Base-by-base conservation (phyloP, 352 stramenopile genomes). In the Peronosclerospora sorghi region DNA sequence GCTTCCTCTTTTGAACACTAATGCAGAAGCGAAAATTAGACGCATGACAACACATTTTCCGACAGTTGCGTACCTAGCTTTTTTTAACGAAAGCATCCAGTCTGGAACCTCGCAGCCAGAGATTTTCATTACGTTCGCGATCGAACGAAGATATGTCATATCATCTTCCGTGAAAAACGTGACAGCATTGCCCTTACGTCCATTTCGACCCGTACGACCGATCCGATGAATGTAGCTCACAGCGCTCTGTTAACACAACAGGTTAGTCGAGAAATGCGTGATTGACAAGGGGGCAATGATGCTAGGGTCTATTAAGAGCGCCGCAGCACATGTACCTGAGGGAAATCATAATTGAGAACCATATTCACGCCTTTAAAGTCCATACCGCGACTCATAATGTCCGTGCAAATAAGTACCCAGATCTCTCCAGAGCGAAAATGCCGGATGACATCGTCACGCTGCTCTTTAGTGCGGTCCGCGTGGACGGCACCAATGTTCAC, bases 331-430 rank as follows among this genome's bases (percentile, higher is more conserved):
- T n/a, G 26, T 58, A 78, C 68, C 64, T 92, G 86, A 7, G 96
- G 96, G 51, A 99, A 96, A 68, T 99, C 96, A 58, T 98, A 99
- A 67, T 99, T 99, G 61, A 99, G 97, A 6, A 99, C 96, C 80
- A 97, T 97, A 51, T 98, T 98, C 5, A 99, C 94, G 13, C 89
- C 96, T 67, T 97, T 97, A 58, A 99, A 98, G 73, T 99, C 96
- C 54, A 99, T 96, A 56, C 97, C 97, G 54, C 97, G 77, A 18
- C 85, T 95, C 62, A 99, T 96, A 6, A 99, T 65, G 58, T 99
- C 97, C n/a, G 97, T 99, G 44, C 90, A 98, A 46, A 99, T 98
- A 19, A 99, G 74, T 14, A 99, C 75, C 95, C 96, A 99, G 14
- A 97, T 90, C 20, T 95, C 77, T 26, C 96, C 96, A n/a, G 71